phyloP scores from a whole-genome alignment of 2,329 filamentous ascomycete species.

The Arachnopeziza araneosa region DNA sequence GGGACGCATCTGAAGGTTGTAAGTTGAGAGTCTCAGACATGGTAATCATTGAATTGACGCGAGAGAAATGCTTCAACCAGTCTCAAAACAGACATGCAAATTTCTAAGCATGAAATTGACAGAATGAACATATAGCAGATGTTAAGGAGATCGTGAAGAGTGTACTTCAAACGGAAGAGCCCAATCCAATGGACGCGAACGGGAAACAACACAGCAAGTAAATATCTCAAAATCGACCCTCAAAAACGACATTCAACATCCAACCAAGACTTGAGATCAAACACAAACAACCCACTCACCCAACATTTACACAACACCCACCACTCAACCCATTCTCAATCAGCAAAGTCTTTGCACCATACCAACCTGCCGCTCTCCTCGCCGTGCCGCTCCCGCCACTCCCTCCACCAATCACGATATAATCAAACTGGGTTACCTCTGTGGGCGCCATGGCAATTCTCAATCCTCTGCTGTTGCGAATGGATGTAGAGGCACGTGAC shows the following conservation, averaged over 20 bases:
- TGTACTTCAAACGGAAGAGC: too few relatives aligned
- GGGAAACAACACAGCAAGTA: too few relatives aligned
- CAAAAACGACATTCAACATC: neutral
- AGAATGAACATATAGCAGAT: too few relatives aligned
- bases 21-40: neutral
- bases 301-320: slow-evolving; percentile 48
- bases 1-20: slow-evolving; percentile 39
- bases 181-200: too few relatives aligned
- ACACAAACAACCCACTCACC: slow-evolving; percentile 32
- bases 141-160: too few relatives aligned
- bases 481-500: neutral
- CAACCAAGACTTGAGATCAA: neutral
- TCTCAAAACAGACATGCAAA: too few relatives aligned
- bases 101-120: too few relatives aligned
- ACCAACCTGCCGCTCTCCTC: slow-evolving; percentile 45
- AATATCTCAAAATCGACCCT: neutral
- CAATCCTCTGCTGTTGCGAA: neutral
- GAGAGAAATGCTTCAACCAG: too few relatives aligned
- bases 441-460: neutral
- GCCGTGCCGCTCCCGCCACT: slow-evolving; percentile 44
- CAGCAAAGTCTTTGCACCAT: slow-evolving; percentile 44
- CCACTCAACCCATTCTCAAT: slow-evolving; percentile 43
- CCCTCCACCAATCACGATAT: slow-evolving; percentile 48
- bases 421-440: slow-evolving; percentile 41
- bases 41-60: too few relatives aligned